Conservation (phyloP, 371 early-diverging fungal species). For the Mucor sp. region DNA sequence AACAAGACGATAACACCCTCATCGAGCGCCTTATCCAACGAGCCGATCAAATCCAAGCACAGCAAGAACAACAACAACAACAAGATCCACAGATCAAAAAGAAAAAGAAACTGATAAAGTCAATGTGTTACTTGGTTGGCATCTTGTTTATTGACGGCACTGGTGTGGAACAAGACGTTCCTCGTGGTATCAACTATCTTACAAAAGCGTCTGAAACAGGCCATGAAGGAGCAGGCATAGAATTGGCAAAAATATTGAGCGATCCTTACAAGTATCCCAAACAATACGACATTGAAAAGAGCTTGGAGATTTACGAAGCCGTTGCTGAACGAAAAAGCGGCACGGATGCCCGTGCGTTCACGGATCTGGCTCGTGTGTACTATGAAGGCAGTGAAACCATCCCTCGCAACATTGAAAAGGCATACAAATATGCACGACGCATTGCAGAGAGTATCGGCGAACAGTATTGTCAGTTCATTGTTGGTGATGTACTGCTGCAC, state of each 20-base stretch:
- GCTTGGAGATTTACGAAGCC: constrained; percentile 35
- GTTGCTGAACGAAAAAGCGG: constrained; percentile 22
- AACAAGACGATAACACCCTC: constrained; percentile 6
- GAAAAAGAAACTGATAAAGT: constrained; percentile 9
- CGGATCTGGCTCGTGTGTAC: constrained; percentile 43
- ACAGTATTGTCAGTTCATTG: constrained; percentile 53
- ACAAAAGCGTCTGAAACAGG: constrained; percentile 30
- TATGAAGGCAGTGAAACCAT: constrained; percentile 45
- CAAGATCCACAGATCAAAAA: constrained; percentile 12
- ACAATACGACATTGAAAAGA: constrained; percentile 38
- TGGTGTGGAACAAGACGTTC: constrained; percentile 29
- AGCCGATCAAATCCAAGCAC: constrained; percentile 15
- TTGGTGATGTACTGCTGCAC: constrained; percentile 39
- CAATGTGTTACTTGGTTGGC: constrained; percentile 36
- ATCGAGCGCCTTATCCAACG: constrained; percentile 23
- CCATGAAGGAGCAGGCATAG: constrained; percentile 39
- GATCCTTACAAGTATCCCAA: constrained; percentile 46
- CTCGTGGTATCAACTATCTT: constrained; percentile 31
- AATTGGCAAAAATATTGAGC: constrained; percentile 41
- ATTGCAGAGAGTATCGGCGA: constrained; percentile 47
- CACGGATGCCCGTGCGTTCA: constrained; percentile 40
- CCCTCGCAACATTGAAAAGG: constrained; percentile 39
- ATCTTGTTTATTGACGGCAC: constrained; percentile 40
- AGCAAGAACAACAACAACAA: not conserved
- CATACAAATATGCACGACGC: constrained; percentile 43